Conservation (phyloP, 805 yeast genomes). For the Candida qinlingensis region DNA sequence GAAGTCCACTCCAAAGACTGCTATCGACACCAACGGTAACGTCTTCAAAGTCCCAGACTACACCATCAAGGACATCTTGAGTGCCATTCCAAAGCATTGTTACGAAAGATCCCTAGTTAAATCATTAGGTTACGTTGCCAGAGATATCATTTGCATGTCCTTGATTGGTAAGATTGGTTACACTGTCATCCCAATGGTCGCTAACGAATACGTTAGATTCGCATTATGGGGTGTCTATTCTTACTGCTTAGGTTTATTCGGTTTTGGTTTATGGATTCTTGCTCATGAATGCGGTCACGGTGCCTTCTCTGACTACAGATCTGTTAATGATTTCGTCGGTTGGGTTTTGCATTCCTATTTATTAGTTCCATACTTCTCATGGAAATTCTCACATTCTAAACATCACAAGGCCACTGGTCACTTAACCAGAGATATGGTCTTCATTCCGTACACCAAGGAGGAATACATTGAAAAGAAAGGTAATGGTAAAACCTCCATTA, state of each 20-base stretch:
- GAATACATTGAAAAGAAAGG: constrained; percentile 29
- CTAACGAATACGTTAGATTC: constrained; percentile 30
- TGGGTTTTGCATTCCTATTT: constrained; percentile 56
- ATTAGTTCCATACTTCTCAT: constrained; percentile 56
- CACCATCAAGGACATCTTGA: constrained; percentile 51
- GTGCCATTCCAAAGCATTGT: constrained; percentile 57
- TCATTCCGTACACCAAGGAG: constrained; percentile 49
- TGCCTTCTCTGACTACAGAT: constrained; percentile 51
- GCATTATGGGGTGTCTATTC: constrained; percentile 38
- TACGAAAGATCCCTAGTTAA: constrained; percentile 46
- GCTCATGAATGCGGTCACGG: constrained; percentile 65
- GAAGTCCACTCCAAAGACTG: constrained; percentile 24
- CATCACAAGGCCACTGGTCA: constrained; percentile 65
- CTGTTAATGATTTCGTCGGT: constrained; percentile 51
- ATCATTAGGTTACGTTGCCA: constrained; percentile 46
- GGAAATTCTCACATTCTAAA: constrained; percentile 56
- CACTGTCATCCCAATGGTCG: constrained; percentile 38
- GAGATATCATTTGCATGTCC: constrained; percentile 45
- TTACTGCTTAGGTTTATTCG: constrained; percentile 40
- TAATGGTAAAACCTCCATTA: constrained; percentile 29
- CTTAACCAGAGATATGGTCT: constrained; percentile 54
- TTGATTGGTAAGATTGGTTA: constrained; percentile 39
- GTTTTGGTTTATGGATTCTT: constrained; percentile 56
- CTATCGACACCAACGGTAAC: constrained; percentile 48
- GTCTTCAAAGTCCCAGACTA: constrained; percentile 57